Conservation (phyloP, 2,329 filamentous ascomycete species). For the Pezicula carpinea region DNA sequence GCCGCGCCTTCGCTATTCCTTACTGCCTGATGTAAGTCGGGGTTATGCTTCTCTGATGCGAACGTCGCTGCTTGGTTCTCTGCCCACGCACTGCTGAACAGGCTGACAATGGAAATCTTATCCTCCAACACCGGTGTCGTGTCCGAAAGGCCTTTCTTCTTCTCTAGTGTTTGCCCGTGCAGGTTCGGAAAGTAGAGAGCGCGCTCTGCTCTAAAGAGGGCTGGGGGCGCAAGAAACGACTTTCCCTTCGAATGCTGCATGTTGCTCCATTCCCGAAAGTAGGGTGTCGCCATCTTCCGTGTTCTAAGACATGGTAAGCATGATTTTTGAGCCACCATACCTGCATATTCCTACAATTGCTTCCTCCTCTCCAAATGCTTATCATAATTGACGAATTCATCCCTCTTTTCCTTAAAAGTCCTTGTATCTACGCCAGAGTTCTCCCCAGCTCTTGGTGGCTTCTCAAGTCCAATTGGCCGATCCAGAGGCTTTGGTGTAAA, state of each 20-base stretch:
- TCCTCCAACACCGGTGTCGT: constrained; percentile 73
- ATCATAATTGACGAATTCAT: constrained; percentile 81
- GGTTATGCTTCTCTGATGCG: constrained; percentile 59
- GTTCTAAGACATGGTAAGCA: constrained; percentile 44
- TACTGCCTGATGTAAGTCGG: constrained; percentile 62
- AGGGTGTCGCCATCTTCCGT: constrained; percentile 74
- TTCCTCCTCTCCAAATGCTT: constrained; percentile 75
- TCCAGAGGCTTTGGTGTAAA: constrained; percentile 57
- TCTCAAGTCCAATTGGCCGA: constrained; percentile 76
- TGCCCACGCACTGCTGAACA: constrained; percentile 84
- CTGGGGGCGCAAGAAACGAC: constrained; percentile 79
- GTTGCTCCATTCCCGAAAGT: constrained; percentile 94
- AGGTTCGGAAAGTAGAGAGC: constrained; percentile 95
- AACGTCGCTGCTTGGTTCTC: constrained; percentile 76
- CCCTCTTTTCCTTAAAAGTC: constrained; percentile 60
- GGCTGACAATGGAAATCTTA: constrained; percentile 70
- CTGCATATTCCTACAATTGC: constrained; percentile 53
- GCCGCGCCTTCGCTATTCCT: constrained; percentile 46
- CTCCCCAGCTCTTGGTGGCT: constrained; percentile 70
- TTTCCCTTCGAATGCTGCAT: constrained; percentile 81
- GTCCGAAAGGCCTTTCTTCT: constrained; percentile 47
- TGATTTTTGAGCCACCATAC: not conserved
- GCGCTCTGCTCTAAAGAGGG: constrained; percentile 76
- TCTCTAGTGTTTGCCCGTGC: constrained; percentile 69
- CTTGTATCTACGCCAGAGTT: constrained; percentile 75